These are phyloP conservation scores for Brassica cretica DNA, from an alignment of 345 rosid species.

Conservation along the genomic window DNA sequence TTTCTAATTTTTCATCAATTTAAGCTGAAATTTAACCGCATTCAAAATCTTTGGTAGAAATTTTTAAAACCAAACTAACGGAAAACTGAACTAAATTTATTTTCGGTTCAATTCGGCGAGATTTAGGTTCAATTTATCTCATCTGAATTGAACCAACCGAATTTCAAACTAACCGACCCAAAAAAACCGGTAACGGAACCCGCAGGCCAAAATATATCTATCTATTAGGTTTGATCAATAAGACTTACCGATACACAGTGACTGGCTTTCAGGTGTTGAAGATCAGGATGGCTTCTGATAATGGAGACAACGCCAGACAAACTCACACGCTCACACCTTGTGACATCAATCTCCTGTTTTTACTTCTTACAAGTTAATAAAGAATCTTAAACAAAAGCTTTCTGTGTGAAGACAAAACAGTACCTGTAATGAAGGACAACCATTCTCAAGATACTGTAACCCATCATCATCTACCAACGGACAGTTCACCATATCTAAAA, in stretches of 20 bases:
- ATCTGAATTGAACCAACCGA: not conserved
- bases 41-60: not conserved
- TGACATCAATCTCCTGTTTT: slow-evolving; percentile 64
- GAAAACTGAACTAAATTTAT: not conserved
- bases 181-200: not conserved
- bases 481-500: slow-evolving; percentile 60
- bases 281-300: slow-evolving; percentile 57
- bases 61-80: not conserved
- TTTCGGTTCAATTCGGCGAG: too few species aligned
- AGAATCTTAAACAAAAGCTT: not conserved
- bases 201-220: not conserved
- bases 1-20: not conserved
- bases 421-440: slow-evolving; percentile 76
- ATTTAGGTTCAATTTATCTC: too few species aligned
- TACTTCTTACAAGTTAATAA: not conserved
- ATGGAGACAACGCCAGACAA: slow-evolving; percentile 54
- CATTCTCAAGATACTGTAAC: slow-evolving; percentile 54
- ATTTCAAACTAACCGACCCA: not conserved
- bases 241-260: slow-evolving; percentile 72
- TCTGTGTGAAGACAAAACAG: not conserved
- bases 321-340: slow-evolving; percentile 74
- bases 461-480: slow-evolving; percentile 68
- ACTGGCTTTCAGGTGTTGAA: slow-evolving; percentile 61
- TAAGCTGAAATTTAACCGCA: not conserved
- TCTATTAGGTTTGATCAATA: not conserved